Conservation (phyloP, 179 eudicot genomes). For the Actinidia chinensis region DNA sequence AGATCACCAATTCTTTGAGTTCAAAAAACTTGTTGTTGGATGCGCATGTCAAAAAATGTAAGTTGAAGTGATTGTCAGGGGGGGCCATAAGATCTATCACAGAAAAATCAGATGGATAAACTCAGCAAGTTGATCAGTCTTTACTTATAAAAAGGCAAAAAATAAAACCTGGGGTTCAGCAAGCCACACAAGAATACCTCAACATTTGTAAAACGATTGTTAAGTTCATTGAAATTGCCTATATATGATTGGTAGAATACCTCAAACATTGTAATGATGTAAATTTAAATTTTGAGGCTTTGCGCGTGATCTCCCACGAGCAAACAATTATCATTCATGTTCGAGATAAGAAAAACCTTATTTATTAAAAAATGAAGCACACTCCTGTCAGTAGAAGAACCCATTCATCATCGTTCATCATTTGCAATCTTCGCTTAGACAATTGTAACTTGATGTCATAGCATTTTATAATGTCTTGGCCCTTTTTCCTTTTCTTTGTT, state of each 20-base stretch:
- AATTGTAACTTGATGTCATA: background rate
- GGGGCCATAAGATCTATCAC: background rate
- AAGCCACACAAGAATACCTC: background rate
- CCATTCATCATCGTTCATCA: background rate
- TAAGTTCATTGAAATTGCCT: background rate
- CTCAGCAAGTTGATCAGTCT: background rate
- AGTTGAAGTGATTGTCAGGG: no score
- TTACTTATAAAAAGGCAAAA: background rate
- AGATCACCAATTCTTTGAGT: background rate
- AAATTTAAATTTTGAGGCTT: background rate
- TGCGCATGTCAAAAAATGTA: background rate
- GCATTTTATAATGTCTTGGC: background rate
- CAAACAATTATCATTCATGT: background rate
- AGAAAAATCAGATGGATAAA: background rate
- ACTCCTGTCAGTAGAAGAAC: background rate
- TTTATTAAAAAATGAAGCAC: background rate
- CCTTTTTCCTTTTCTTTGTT: background rate
- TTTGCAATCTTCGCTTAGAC: background rate
- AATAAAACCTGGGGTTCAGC: background rate
- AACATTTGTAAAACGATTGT: background rate
- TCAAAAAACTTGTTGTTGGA: background rate
- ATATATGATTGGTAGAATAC: background rate
- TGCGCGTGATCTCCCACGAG: background rate
- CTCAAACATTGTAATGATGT: background rate
- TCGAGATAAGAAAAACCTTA: background rate